A percentile compares a stretch with the other conserved stretches of the same genome.
Conservation (phyloP, 2,329 filamentous ascomycete species). For the Incumbomyces lentus region DNA sequence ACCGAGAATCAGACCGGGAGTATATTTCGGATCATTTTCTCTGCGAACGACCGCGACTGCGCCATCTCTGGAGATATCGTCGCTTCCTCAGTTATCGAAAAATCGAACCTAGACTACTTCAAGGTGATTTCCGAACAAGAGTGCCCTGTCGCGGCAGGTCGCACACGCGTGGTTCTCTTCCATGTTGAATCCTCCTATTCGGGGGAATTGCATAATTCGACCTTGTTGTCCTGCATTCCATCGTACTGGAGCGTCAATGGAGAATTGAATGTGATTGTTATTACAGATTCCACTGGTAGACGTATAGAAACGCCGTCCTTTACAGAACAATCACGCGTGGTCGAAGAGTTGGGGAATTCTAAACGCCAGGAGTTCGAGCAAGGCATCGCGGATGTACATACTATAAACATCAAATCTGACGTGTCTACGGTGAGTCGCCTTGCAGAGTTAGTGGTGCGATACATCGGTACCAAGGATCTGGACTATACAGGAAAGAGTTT, state of each 20-base stretch:
- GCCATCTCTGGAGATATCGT: conserved; percentile 1
- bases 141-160: not conserved
- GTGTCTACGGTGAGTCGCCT: not conserved
- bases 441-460: conserved; percentile 2
- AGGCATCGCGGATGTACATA: not conserved
- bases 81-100: not conserved
- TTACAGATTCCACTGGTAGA: not conserved
- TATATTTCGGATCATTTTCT: not conserved
- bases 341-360: not conserved
- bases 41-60: conserved; percentile 5
- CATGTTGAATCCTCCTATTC: not conserved
- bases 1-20: not conserved
- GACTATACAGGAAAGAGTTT: not conserved
- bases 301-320: not conserved
- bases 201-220: not conserved
- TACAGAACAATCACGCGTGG: not conserved
- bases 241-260: conserved; percentile 2
- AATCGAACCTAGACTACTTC: conserved; percentile 1
- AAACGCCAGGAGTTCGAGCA: not conserved
- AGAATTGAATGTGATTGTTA: not conserved
- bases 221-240: conserved; percentile 5
- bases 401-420: not conserved
- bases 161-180: conserved; percentile 1
- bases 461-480: not conserved
- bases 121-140: not conserved